Evolutionary conservation across 805 yeast genomes (phyloP), one percentile per base, ranked within the genome.

Genomic region (Candida pseudofarinosa): DNA sequence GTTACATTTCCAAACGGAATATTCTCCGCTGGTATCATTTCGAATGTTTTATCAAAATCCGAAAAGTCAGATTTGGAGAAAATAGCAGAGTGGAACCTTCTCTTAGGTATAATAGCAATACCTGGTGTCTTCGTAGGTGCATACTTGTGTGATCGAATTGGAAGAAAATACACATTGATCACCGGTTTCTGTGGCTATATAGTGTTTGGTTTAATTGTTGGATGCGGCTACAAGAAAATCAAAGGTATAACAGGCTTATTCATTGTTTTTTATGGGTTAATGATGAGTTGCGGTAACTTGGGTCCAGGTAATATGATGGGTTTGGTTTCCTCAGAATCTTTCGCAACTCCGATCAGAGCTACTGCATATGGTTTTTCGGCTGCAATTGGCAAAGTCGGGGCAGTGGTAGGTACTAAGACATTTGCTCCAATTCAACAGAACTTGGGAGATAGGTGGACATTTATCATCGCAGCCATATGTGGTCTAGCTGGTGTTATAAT

Each of bases 301-400:
- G 93, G 93, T 1, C 93, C 93, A 3, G 93, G 93, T 47, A 76
- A 84, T 56, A 78, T 77, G 73, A 66, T 85, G 72, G 91, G 91
- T 10, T 70, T 86, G 43, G 65, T 60, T n/a, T 58, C 69, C 12
- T 76, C 85, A 19, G 91, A 85, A 61, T 71, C 79, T 4, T 85
- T 73, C 53, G 89, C 93, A 15, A 83, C 90, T 5, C 85, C 87
- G 12, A 79, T 85, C 35, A 73, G 93, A 61, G 91, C 90, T 32
- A 81, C 88, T 0, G 69, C 77, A 39, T 85, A 85, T 53, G 91
- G 91, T 32, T 51, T 85, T 17, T 74, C 85, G 37, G 93, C 93
- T 32, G 93, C 90, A 3, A 67, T 83, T 38, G 93, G 93, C 44
- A 85, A 85, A 60, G 84, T 83, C 19, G 95, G 93, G 43, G 93